phyloP scores from a whole-genome alignment of 805 yeast genomes.

The Nakazawaea wickerhamii region DNA sequence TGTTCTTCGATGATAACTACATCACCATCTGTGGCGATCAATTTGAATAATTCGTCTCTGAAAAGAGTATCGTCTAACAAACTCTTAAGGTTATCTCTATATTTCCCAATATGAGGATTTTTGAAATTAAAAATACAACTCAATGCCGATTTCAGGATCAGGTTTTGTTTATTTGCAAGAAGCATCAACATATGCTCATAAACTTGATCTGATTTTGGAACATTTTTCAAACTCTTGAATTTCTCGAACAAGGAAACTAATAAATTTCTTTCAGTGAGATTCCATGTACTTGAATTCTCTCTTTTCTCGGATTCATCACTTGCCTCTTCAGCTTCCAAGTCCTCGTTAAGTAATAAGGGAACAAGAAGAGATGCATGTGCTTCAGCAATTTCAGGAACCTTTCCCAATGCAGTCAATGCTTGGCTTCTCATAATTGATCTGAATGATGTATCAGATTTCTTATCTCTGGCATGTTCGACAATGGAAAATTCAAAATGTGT shows the following conservation, averaged over 20 bases:
- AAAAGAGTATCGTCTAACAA: slow-evolving; percentile 78
- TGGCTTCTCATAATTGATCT: slow-evolving; percentile 49
- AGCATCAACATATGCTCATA: slow-evolving; percentile 46
- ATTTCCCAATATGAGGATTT: slow-evolving; percentile 52
- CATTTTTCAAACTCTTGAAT: slow-evolving; percentile 58
- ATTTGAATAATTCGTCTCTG: slow-evolving; percentile 73
- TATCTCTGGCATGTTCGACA: slow-evolving; percentile 28
- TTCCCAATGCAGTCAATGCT: slow-evolving; percentile 49
- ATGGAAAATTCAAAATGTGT: slow-evolving; percentile 30
- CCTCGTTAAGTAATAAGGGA: slow-evolving; percentile 46
- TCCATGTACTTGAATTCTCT: slow-evolving; percentile 28
- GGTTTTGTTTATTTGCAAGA: slow-evolving; percentile 54
- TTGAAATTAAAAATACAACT: slow-evolving; percentile 64
- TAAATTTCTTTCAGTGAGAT: slow-evolving; percentile 47
- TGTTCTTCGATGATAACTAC: slow-evolving; percentile 47
- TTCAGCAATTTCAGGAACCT: slow-evolving; percentile 69
- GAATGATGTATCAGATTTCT: slow-evolving; percentile 31
- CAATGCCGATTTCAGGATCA: slow-evolving; percentile 69
- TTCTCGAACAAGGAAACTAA: slow-evolving; percentile 57
- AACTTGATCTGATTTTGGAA: slow-evolving; percentile 48
- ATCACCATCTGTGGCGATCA: slow-evolving; percentile 50
- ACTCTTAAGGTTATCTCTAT: slow-evolving; percentile 66
- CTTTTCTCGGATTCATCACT: slow-evolving; percentile 17
- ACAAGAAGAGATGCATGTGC: slow-evolving; percentile 48
- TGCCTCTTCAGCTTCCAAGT: slow-evolving; percentile 18